Evolutionary conservation across 768 basidiomycete genomes (phyloP).

Genomic region (Suillus tomentosus): DNA sequence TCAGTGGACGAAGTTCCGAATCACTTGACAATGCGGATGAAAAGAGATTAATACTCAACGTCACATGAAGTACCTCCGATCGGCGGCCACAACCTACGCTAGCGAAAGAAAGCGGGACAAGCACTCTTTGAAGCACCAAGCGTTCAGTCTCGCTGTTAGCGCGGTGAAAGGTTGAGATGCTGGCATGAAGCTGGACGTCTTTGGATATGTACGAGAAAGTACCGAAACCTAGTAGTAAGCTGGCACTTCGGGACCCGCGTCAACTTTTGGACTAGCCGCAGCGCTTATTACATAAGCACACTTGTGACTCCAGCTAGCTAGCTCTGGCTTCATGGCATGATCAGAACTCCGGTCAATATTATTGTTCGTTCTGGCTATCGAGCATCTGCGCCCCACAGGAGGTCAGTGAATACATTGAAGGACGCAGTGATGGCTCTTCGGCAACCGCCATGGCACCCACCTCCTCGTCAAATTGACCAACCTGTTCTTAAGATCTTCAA

Average conservation of each 20-base stretch:
- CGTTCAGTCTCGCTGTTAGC: slow-evolving; percentile 3
- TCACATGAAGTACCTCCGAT: not conserved
- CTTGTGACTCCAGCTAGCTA: slow-evolving; percentile 1
- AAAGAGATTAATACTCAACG: slow-evolving; percentile 4
- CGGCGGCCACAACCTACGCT: not conserved
- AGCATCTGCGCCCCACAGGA: slow-evolving; percentile 10
- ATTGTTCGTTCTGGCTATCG: slow-evolving; percentile 13
- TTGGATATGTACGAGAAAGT: not conserved
- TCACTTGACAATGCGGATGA: not conserved
- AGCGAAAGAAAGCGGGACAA: not conserved
- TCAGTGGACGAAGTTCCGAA: not conserved
- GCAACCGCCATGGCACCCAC: slow-evolving; percentile 56
- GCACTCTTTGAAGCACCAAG: not conserved
- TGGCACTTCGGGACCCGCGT: not conserved
- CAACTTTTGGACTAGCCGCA: not conserved
- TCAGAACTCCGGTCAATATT: slow-evolving; percentile 22
- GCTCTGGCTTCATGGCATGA: slow-evolving; percentile 20
- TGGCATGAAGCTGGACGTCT: not conserved
- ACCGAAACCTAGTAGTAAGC: not conserved
- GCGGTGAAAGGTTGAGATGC: slow-evolving; percentile 1
- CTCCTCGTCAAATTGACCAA: slow-evolving; percentile 39
- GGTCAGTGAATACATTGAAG: slow-evolving; percentile 9
- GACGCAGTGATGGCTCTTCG: slow-evolving; percentile 51
- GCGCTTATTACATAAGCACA: slow-evolving; percentile 12
- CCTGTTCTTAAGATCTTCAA: slow-evolving; percentile 80